Conservation (phyloP, 1,139 yeast species). For the Magnusiomyces fungicola region DNA sequence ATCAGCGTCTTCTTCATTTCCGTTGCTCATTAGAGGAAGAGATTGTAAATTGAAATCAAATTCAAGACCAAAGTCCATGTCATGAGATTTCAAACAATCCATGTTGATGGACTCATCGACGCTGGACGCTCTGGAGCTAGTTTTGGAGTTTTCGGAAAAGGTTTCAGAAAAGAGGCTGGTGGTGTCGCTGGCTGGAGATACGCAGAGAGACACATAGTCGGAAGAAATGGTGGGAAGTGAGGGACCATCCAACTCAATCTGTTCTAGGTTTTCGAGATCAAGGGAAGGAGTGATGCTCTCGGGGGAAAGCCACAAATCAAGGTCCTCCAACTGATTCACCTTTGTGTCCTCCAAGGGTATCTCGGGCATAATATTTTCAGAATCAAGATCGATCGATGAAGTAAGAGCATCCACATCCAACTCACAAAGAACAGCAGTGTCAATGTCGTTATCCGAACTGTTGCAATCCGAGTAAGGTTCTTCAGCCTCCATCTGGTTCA, state of each 20-base stretch:
- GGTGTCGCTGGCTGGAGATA: background rate
- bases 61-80: no score
- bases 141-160: background rate
- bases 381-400: background rate
- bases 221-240: background rate
- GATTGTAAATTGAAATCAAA: no score
- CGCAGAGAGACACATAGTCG: background rate
- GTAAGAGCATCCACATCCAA: constrained; percentile 1
- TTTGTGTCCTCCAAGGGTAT: no score
- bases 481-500: no score
- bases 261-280: background rate
- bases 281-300: constrained; percentile 3
- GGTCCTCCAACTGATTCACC: no score
- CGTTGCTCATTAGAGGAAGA: no score
- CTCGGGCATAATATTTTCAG: no score
- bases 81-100: no score
- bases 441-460: background rate
- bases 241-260: background rate
- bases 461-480: background rate
- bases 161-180: background rate
- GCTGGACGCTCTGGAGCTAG: background rate
- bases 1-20: no score
- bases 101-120: background rate
- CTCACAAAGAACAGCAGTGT: background rate
- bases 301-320: constrained; percentile 11